Base-by-base conservation (phyloP, 495 filamentous ascomycete genomes). In the Aspergillus sclerotioniger region DNA sequence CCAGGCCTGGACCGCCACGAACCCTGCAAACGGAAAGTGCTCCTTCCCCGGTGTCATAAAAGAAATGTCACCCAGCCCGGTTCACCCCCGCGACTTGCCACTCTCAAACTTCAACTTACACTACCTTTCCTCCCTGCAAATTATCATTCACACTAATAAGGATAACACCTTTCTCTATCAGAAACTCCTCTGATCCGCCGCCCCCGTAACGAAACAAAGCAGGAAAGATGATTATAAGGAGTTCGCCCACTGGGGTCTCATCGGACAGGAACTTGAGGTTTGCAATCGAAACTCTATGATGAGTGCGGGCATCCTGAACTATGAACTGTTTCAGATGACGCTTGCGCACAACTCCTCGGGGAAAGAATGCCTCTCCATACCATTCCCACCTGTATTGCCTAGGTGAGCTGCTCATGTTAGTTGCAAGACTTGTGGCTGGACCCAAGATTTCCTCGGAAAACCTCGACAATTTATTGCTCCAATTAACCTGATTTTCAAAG, bases 361-460 rank as follows among this genome's bases (percentile, higher is more conserved):
- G 28, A n/a, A 48, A 56, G 15, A 0, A 3, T 13, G 6, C 16
- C 9, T 29, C 46, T 9, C 6, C 12, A 25, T 44, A 57, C 55
- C 33, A 51, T 12, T 43, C 46, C 55, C 55, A 57, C 9, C 16
- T 25, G 19, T 57, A 57, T 12, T 28, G 15, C 5, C 17, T 39
- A 6, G 47, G 10, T 13, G 49, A n/a, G 31, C 49, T 21, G 29
- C 17, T 35, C 56, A 59, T 53, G 17, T 31, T 53, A 6, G 16
- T 17, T 16, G 41, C 25, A 17, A 59, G 49, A 15, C 48, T 37
- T 8, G 56, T 41, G 28, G 50, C 41, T 16, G 21, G 41, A 7
- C 4, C 8, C 28, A 48, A 6, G 8, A 59, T 59, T 31, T 59
- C 12, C 16, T 46, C 17, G 16, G 20, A 37, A 12, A 59, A 39